Base-by-base conservation (phyloP, 2,329 filamentous ascomycete species). In the Neofusicoccum kwambonambiense region DNA sequence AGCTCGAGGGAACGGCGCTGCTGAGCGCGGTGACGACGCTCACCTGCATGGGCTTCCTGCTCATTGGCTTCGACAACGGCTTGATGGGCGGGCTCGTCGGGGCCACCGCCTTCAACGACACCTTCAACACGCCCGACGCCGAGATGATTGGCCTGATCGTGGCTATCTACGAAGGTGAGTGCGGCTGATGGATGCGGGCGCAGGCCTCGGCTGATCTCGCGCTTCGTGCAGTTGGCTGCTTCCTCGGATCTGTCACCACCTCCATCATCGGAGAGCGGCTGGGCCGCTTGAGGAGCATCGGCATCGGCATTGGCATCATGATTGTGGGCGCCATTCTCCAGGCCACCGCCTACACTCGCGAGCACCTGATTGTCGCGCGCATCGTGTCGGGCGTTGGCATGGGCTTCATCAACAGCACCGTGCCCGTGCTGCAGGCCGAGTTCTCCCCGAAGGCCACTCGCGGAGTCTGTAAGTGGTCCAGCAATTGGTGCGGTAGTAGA, bases 31-130 rank as follows among this genome's bases (percentile, higher is more conserved):
- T 83, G 64, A 81, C 79, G 22, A 70, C 76, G 7, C 69, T 83
- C 67, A 81, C 81, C 0, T 82, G 78, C 35, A 67, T 83, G 44
- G 79, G 81, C 0, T 83, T 83, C 65, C 75, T 83, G 68, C 74
- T 83, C 41, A 82, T 83, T 47, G 81, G 81, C 19, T 82, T 76
- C 66, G 80, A 81, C 65, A 82, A 82, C 74, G 80, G 79, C 3
- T 70, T 81, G 3, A 78, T 81, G 78, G 78, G 77, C 65, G 54
- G 54, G 3, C 31, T 58, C 0, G 54, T 58, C 9, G 42, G 42
- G 2, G 42, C 54, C 39, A 44, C 39, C 9, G 54, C 39, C 5
- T 58, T 41, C 39, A 58, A 58, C 15, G 39, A 58, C 54, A 41
- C 39, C 12, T 58, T 58, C n/a, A 31, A 58, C 19, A 58, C 11